A percentile compares a stretch with the other conserved stretches of the same genome.
Evolutionary conservation across 2,329 filamentous ascomycete species (phyloP).

Genomic region (Cercospora sojina): DNA sequence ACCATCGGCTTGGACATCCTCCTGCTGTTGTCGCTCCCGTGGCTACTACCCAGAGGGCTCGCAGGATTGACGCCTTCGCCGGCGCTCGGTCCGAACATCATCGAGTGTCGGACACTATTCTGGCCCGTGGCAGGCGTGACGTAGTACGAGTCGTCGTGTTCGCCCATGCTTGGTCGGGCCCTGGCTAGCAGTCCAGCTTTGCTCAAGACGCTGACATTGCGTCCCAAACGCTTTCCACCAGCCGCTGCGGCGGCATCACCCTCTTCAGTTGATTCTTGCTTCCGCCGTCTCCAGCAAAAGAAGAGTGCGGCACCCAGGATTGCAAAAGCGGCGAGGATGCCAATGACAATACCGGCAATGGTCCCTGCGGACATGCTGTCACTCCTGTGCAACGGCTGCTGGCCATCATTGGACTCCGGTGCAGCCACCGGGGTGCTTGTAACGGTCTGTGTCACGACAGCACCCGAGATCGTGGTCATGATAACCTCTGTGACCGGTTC

Average conservation of each 20-base stretch:
- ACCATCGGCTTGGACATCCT: conserved; percentile 47
- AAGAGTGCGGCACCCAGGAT: conserved; percentile 41
- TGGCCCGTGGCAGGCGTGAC: conserved; percentile 24
- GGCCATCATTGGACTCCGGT: conserved; percentile 20
- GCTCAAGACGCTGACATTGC: conserved; percentile 51
- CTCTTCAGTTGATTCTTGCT: conserved; percentile 23
- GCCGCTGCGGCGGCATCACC: conserved; percentile 8
- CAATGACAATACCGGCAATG: conserved; percentile 50
- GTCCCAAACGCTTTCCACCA: conserved; percentile 27
- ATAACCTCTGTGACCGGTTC: conserved; percentile 38
- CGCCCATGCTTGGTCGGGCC: conserved; percentile 30
- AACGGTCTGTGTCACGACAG: conserved; percentile 47
- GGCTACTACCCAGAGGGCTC: conserved; percentile 35
- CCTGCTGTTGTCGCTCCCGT: conserved; percentile 29
- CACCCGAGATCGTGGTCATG: conserved; percentile 47
- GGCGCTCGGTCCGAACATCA: conserved; percentile 32
- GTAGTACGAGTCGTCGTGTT: conserved; percentile 31
- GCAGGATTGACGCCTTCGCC: conserved; percentile 33
- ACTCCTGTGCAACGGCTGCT: conserved; percentile 26
- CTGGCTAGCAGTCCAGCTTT: conserved; percentile 47
- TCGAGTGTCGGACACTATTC: conserved; percentile 37
- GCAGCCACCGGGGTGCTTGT: conserved; percentile 40
- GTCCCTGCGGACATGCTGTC: conserved; percentile 38
- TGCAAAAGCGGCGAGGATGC: conserved; percentile 41
- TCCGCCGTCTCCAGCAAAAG: conserved; percentile 42